Base-by-base conservation (phyloP, 2,329 filamentous ascomycete genomes). In the Aquanectria penicillioides region DNA sequence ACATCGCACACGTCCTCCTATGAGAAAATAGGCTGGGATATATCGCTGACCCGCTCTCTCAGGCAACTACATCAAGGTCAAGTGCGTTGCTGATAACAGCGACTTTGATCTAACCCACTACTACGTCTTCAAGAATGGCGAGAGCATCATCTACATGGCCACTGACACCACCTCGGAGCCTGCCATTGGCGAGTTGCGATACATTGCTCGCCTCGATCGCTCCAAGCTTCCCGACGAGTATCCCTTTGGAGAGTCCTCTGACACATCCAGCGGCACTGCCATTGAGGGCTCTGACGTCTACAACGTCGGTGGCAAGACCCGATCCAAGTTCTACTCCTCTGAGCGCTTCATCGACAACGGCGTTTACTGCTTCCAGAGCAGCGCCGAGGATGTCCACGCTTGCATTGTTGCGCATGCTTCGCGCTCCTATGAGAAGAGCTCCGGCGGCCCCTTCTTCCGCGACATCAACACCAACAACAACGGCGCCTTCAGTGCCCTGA, bases 321-420 rank as follows among this genome's bases (percentile, higher is more conserved):
- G 88, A 33, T 87, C 84, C 74, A 91, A 91, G 73, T 91, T 90
- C 78, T 91, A 88, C 76, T 89, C 86, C 2, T 87, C 84, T 57
- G 79, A 88, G 61, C 81, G 87, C n/a, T 90, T 89, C 74, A 90
- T 91, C 69, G 88, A 91, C 70, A 87, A 89, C 65, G 77, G 84
- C 38, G 80, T 83, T 22, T 87, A 89, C 70, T 90, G 88, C 72
- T 84, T 88, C 31, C 82, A 81, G 57, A 82, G 83, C 58, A 74
- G 72, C 25, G 68, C 70, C 51, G 72, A 75, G 44, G 66, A 74
- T 22, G 80, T 85, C 31, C 84, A 88, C 63, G 86, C 85, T 10
- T 90, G 87, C 73, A 84, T 89, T 73, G 76, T 89, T 29, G 55
- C 68, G 4, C 51, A 80, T 83, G 46, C 82, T 83, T 70, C 68